phyloP scores from a whole-genome alignment of 352 stramenopile genomes.

The Pythium phragmiticola region DNA sequence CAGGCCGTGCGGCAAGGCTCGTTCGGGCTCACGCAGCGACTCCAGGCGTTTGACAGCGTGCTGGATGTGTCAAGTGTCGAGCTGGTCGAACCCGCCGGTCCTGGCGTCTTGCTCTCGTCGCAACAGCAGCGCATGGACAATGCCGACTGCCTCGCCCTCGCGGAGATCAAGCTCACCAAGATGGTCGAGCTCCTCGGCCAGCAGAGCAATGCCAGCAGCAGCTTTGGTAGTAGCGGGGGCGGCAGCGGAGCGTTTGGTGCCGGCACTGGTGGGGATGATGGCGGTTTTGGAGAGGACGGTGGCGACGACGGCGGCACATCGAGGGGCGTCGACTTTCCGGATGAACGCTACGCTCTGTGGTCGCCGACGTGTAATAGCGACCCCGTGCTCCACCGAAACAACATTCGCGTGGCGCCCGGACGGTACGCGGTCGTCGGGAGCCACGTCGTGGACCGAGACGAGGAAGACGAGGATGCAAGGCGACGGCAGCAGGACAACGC shows the following conservation, averaged over 20 bases:
- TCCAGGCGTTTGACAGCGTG: conserved; percentile 74
- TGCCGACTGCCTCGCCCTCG: conserved; percentile 50
- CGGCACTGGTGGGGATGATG: conserved; percentile 27
- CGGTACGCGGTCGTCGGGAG: conserved; percentile 5
- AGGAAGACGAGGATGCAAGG: neutral
- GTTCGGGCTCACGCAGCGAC: conserved; percentile 57
- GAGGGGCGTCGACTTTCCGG: conserved; percentile 37
- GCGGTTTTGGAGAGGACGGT: conserved; percentile 9
- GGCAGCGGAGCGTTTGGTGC: conserved; percentile 33
- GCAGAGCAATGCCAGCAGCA: conserved; percentile 55
- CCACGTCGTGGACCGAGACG: conserved; percentile 27
- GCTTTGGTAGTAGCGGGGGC: conserved; percentile 42
- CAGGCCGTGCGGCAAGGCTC: conserved; percentile 73
- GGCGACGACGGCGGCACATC: conserved; percentile 18
- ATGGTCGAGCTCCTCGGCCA: conserved; percentile 79
- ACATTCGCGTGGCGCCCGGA: conserved; percentile 62
- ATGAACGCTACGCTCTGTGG: conserved; percentile 59
- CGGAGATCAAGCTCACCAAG: conserved; percentile 76
- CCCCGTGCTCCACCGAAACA: conserved; percentile 72
- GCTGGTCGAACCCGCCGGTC: neutral
- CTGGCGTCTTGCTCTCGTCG: conserved; percentile 14
- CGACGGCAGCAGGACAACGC: neutral
- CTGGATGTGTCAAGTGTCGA: conserved; percentile 36
- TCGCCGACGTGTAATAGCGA: conserved; percentile 71
- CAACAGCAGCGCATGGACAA: conserved; percentile 37